Evolutionary conservation across 495 filamentous ascomycete species (phyloP).

Genomic region (Tetracladium setigerum): DNA sequence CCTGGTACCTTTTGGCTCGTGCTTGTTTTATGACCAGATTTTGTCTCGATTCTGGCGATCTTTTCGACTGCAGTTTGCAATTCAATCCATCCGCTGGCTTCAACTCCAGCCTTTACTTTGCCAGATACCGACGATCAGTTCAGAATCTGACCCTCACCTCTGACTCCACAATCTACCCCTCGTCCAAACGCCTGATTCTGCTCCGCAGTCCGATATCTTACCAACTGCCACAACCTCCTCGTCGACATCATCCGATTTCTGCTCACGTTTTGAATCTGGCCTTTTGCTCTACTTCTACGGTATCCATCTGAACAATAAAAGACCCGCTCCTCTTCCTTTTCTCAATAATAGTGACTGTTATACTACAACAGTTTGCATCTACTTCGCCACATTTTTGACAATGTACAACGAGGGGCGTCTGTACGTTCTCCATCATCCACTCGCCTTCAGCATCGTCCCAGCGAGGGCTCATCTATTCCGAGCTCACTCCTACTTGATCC

Average conservation of each 20-base stretch:
- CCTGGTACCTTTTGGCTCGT: too few relatives aligned
- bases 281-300: not conserved
- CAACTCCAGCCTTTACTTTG: not conserved
- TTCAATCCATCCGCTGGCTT: not conserved
- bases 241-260: conserved; percentile 33
- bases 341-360: not conserved
- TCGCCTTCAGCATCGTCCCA: not conserved
- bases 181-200: not conserved
- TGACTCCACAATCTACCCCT: not conserved
- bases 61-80: not conserved
- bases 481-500: not conserved
- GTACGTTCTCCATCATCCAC: not conserved
- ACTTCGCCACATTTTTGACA: not conserved
- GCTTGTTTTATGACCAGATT: too few relatives aligned
- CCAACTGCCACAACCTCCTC: not conserved
- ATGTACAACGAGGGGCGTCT: not conserved
- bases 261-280: not conserved
- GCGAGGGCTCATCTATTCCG: not conserved
- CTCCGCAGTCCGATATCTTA: not conserved
- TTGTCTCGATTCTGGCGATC: not conserved
- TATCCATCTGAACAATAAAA: not conserved
- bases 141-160: not conserved
- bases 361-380: not conserved
- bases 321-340: not conserved
- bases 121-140: not conserved